These are phyloP conservation scores for Beta corolliflora DNA, from an alignment of 179 eudicot genomes.

Conservation along the genomic window DNA sequence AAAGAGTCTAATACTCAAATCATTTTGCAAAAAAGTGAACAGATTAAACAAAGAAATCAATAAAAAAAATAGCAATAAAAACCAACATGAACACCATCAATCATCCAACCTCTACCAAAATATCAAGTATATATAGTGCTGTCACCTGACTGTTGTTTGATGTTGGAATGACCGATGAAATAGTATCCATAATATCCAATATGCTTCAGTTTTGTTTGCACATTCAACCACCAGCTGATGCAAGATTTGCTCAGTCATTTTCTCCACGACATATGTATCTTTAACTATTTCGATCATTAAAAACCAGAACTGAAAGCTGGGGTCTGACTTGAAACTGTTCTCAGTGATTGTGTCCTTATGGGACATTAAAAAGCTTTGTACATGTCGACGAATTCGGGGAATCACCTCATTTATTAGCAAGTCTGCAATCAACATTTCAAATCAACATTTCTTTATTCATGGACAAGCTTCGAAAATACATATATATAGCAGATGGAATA, in stretches of 20 bases:
- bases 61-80: not conserved
- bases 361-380: slow-evolving; percentile 39
- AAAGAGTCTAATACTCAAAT: not conserved
- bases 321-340: slow-evolving; percentile 44
- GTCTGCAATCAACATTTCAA: slow-evolving; percentile 49
- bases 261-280: slow-evolving; percentile 78
- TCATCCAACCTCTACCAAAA: not conserved
- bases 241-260: slow-evolving; percentile 75
- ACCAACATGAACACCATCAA: not conserved
- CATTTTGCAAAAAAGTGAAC: not conserved
- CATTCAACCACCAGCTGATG: slow-evolving; percentile 54
- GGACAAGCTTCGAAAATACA: too few relatives aligned
- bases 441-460: slow-evolving; percentile 1
- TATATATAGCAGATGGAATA: too few relatives aligned
- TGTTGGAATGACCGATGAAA: slow-evolving; percentile 47
- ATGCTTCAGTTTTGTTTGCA: slow-evolving; percentile 66
- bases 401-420: slow-evolving; percentile 57
- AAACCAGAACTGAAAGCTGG: slow-evolving; percentile 62
- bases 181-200: slow-evolving; percentile 80
- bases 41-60: slow-evolving; percentile 5
- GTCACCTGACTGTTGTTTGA: slow-evolving; percentile 64
- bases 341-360: slow-evolving; percentile 32
- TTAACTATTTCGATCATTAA: slow-evolving; percentile 64
- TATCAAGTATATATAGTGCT: not conserved
- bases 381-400: slow-evolving; percentile 53